These are phyloP conservation scores for Eucalyptus cloeziana DNA, from an alignment of 345 rosid species.

Conservation along the genomic window DNA sequence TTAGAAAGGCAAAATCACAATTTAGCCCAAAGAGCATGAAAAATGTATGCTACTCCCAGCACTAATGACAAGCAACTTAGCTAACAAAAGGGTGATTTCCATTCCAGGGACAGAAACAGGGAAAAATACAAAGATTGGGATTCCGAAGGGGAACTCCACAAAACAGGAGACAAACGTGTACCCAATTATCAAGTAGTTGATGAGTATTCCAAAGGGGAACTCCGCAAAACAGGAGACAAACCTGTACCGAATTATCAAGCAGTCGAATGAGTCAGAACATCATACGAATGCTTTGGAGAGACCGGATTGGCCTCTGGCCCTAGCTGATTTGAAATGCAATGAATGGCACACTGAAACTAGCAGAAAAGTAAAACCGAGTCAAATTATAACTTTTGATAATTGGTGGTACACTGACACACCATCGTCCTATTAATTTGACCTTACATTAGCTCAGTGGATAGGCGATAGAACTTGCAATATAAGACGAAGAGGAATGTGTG, in stretches of 20 bases:
- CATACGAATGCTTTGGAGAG: not conserved
- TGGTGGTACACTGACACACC: not conserved
- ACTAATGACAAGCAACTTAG: not conserved
- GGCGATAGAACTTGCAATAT: not conserved
- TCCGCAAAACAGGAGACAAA: no score
- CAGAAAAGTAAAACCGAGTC: not conserved
- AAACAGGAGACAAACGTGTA: not conserved
- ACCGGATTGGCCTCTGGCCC: not conserved
- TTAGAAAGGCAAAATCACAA: not conserved
- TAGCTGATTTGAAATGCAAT: not conserved
- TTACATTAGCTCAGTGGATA: not conserved
- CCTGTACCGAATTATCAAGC: no score
- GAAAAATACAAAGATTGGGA: not conserved
- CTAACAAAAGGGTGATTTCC: not conserved
- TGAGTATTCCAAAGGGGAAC: no score
- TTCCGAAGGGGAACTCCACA: not conserved
- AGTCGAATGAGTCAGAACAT: not conserved
- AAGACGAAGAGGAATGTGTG: not conserved
- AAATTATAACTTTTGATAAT: not conserved
- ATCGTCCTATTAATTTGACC: not conserved
- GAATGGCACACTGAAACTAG: not conserved
- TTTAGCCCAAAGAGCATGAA: not conserved
- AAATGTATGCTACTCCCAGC: not conserved
- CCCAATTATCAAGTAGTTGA: not conserved
- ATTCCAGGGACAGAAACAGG: not conserved